phyloP scores from a whole-genome alignment of 2,329 filamentous ascomycete genomes.

The Sordariomycetes sp. region DNA sequence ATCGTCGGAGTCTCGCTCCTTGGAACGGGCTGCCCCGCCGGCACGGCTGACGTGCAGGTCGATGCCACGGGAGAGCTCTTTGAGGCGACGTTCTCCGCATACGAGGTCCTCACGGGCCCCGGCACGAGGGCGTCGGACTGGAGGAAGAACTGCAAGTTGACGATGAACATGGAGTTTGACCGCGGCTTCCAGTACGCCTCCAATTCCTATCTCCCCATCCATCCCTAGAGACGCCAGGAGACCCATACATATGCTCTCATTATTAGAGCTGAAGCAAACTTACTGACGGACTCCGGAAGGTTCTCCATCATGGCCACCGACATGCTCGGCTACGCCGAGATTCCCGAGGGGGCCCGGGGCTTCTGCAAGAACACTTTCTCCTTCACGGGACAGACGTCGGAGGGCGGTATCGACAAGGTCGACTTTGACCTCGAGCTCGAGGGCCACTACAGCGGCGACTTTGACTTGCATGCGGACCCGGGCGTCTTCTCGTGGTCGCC shows the following conservation, averaged over 20 bases:
- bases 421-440: conserved; percentile 8
- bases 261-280: too few species aligned
- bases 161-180: conserved; percentile 12
- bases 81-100: conserved; percentile 13
- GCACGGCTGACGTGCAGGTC: conserved; percentile 11
- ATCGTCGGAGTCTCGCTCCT: conserved; percentile 11
- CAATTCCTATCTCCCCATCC: background rate
- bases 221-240: too few species aligned
- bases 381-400: conserved; percentile 11
- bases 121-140: conserved; percentile 10
- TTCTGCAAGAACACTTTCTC: conserved; percentile 13
- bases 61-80: conserved; percentile 12
- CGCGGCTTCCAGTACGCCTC: conserved; percentile 12
- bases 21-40: conserved; percentile 13
- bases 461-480: conserved; percentile 9
- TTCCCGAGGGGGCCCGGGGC: conserved; percentile 10
- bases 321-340: conserved; percentile 14
- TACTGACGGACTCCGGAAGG: conserved; percentile 6
- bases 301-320: conserved; percentile 13
- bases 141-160: conserved; percentile 15
- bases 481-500: conserved; percentile 12
- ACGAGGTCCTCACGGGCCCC: conserved; percentile 12
- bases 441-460: conserved; percentile 11
- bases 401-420: conserved; percentile 8
- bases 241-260: too few species aligned